A percentile compares a stretch with the other conserved stretches of the same genome.
phyloP scores from a whole-genome alignment of 371 early-diverging fungal genomes.

The Mucor irregularis region DNA sequence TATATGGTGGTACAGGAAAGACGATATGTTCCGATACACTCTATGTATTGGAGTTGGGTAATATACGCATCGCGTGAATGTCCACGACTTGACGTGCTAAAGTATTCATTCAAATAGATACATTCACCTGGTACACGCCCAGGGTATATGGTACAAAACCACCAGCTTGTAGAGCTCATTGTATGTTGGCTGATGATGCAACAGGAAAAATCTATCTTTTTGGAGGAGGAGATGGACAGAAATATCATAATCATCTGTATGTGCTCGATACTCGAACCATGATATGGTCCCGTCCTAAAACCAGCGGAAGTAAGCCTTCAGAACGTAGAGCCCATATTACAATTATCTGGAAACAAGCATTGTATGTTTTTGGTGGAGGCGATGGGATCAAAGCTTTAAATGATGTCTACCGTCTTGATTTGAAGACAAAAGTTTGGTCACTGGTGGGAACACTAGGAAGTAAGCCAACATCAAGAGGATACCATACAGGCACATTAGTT shows the following conservation, averaged over 20 bases:
- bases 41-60: slow-evolving; percentile 79
- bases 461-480: slow-evolving; percentile 76
- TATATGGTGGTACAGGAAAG: slow-evolving; percentile 86
- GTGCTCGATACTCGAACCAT: slow-evolving; percentile 63
- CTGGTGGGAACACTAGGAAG: slow-evolving; percentile 65
- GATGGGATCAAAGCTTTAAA: slow-evolving; percentile 76
- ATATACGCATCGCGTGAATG: background rate
- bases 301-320: slow-evolving; percentile 2
- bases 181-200: slow-evolving; percentile 63
- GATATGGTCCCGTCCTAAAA: slow-evolving; percentile 60
- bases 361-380: slow-evolving; percentile 89
- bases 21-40: slow-evolving; percentile 71
- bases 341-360: slow-evolving; percentile 60
- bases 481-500: slow-evolving; percentile 84
- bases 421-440: slow-evolving; percentile 26
- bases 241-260: slow-evolving; percentile 80
- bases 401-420: slow-evolving; percentile 50
- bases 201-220: slow-evolving; percentile 61
- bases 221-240: slow-evolving; percentile 87
- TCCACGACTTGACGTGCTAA: no score
- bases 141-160: slow-evolving; percentile 68
- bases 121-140: slow-evolving; percentile 78
- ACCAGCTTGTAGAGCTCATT: slow-evolving; percentile 82
- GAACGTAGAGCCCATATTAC: slow-evolving; percentile 22
- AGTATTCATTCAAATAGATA: slow-evolving; percentile 50